Base-by-base conservation (phyloP, 331 rosid genomes). In the Rosa hybrid region DNA sequence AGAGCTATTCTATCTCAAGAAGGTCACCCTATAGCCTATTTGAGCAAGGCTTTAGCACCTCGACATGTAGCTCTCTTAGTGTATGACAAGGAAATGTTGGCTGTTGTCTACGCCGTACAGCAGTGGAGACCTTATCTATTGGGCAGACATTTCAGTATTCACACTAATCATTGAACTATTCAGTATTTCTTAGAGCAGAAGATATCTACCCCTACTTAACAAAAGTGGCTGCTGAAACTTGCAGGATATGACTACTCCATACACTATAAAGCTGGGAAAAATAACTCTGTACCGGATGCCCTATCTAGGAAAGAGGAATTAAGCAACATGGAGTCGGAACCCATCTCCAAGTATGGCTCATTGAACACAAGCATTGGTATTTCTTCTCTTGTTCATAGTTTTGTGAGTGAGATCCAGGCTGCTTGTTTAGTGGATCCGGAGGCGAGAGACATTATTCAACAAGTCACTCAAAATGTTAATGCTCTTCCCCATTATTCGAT, bases 111-210 rank as follows among this genome's bases (percentile, higher is more conserved):
- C 7, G 63, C 46, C 1, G 7, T 50, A 2, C 62, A 21, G 14
- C 1, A 6, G 1, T 50, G 63, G 46, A 6, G 63, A 27, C 41
- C 77, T 11, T 72, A 50, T 4, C 0, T 72, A 0, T 0, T 72
- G 1, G 27, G 62, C 0, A 1, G 10, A 0, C 38, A 72, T 3
- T 49, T 72, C 8, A 0, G 1, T 6, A 72, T 34, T 3, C 12
- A 11, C 13, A 78, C 57, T 1, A 23, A 78, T 4, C 81, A 68
- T 9, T 17, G 7, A 0, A 78, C 23, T 75, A 78, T 82, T 25
- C 51, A 46, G 7, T 48, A 46, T 21, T 6, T 72, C n/a, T 27
- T 25, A 0, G 25, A 49, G 0, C 62, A 16, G 38, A 5, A 12
- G 63, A 23, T 49, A 3, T 3, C 62, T 3, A 72, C 8, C 3